Evolutionary conservation across 257 asterid species (phyloP), one percentile per base, ranked within the genome.

Genomic region (Solanum bulbocastanum): DNA sequence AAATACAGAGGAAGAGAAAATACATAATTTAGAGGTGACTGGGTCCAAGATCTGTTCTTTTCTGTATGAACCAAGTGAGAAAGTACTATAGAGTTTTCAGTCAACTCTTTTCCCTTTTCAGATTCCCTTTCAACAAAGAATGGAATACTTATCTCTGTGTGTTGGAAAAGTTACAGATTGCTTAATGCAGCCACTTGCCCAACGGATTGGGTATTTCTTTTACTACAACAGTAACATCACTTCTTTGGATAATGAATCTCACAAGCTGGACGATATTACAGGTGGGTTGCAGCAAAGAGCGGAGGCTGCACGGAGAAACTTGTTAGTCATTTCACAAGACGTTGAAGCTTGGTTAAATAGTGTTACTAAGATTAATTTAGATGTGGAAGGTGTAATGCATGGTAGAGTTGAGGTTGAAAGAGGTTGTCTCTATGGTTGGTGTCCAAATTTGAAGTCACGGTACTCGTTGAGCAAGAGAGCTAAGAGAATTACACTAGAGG

Each of bases 361-460:
- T 82, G 88, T 78, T 33, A 68, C 76, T 4, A 40, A 25, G 4
- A 66, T 56, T 83, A 65, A 39, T 79, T 5, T n/a, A 30, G 58
- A 74, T n/a, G 36, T 18, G 1, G 39, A 49, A 15, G 42, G 23
- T n/a, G 68, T 89, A 82, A 27, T 20, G n/a, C 88, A 20, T 22
- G 72, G 81, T 5, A 49, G 74, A 44, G 20, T 35, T 39, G 56
- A 74, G 13, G 76, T 87, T 66, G 68, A 62, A 42, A 36, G 71
- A 30, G 87, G 75, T 65, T 87, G 91, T 35, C 62, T 87, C 20
- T 74, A 27, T 33, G 86, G 91, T 6, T 36, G 49, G 69, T 69
- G 78, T 52, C 86, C 71, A 42, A 87, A 22, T 20, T 58, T 58
- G 27, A 58, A 22, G 27, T 58, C 66, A 22, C 2, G 13, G 0